Conservation (phyloP, 2,329 filamentous ascomycete species). For the Epichloe sibirici region DNA sequence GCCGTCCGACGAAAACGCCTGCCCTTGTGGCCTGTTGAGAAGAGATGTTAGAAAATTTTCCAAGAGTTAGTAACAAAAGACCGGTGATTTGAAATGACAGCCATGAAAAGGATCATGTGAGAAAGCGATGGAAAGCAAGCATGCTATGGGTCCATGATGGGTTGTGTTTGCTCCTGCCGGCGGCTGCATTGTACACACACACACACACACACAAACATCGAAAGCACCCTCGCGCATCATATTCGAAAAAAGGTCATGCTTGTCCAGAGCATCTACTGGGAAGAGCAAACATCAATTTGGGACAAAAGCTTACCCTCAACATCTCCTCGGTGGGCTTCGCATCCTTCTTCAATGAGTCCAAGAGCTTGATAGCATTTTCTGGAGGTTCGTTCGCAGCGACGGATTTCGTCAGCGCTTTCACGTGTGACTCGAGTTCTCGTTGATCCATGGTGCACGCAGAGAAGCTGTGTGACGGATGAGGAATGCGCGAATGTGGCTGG, state of each 20-base stretch:
- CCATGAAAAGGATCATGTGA: too few relatives aligned
- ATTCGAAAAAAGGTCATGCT: too few relatives aligned
- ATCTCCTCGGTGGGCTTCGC: conserved; percentile 80
- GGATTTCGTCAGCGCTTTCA: conserved; percentile 72
- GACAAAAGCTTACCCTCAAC: conserved; percentile 52
- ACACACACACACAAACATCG: too few relatives aligned
- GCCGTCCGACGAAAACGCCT: conserved; percentile 78
- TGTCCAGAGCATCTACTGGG: too few relatives aligned
- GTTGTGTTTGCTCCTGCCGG: background rate
- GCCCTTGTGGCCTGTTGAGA: conserved; percentile 62
- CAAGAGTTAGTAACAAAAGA: too few relatives aligned
- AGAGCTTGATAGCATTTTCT: conserved; percentile 56
- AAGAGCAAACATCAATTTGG: too few relatives aligned
- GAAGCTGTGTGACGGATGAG: background rate
- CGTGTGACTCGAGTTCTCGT: conserved; percentile 66
- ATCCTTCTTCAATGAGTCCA: conserved; percentile 69
- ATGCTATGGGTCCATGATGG: too few relatives aligned
- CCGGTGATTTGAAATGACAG: too few relatives aligned
- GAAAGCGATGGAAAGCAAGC: too few relatives aligned
- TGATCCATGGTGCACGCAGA: conserved; percentile 50
- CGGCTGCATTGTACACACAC: too few relatives aligned
- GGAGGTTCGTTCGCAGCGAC: conserved; percentile 62
- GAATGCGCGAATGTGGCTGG: background rate
- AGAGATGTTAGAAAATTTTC: background rate
- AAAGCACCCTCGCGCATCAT: background rate